Evolutionary conservation across 2,329 filamentous ascomycete genomes (phyloP).

Genomic region (Aspergillus uvarum): DNA sequence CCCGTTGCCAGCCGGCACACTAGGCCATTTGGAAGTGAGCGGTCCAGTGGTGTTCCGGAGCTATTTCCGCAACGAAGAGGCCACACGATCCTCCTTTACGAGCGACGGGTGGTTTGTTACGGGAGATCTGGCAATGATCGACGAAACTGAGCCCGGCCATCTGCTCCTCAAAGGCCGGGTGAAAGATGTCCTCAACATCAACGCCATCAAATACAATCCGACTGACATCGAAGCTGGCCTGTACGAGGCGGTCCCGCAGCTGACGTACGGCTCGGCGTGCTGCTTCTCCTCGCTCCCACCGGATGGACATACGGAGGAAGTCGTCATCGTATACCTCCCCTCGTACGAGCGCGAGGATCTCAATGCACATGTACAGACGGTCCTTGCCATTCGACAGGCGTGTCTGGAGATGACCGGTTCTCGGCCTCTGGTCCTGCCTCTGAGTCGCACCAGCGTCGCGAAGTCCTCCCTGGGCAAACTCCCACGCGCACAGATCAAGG

Average conservation of each 20-base stretch:
- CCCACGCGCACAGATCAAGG: background rate
- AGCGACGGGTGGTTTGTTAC: slow-evolving; percentile 36
- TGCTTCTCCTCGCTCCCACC: slow-evolving; percentile 41
- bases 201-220: slow-evolving; percentile 46
- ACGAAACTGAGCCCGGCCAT: slow-evolving; percentile 4
- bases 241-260: slow-evolving; percentile 30
- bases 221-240: slow-evolving; percentile 42
- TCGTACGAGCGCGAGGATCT: background rate
- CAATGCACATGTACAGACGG: background rate
- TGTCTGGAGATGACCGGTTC: background rate
- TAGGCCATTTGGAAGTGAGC: slow-evolving; percentile 25
- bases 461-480: background rate
- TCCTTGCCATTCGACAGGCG: background rate
- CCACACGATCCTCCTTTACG: slow-evolving; percentile 29
- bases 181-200: slow-evolving; percentile 50
- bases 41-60: slow-evolving; percentile 26
- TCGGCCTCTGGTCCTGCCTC: background rate
- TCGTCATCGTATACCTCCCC: background rate
- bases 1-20: background rate
- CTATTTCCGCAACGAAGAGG: slow-evolving; percentile 34
- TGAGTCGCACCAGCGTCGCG: background rate
- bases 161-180: slow-evolving; percentile 15
- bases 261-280: slow-evolving; percentile 29
- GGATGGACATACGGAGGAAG: background rate
- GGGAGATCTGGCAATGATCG: slow-evolving; percentile 19